phyloP scores from a whole-genome alignment of 148 eudicot species.

The Arbutus unedo region DNA sequence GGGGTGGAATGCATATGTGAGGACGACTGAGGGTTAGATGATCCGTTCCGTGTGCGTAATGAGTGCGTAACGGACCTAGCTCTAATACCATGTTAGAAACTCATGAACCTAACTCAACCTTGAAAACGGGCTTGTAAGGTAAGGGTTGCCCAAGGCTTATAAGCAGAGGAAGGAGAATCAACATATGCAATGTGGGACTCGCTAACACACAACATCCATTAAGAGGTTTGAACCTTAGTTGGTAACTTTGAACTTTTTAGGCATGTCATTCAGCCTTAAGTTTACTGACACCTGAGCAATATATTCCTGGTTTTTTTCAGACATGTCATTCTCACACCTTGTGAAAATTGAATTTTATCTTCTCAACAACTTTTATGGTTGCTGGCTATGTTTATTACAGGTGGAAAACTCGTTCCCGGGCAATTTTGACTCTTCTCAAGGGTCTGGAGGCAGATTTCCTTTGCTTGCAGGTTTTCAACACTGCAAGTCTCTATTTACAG shows the following conservation, averaged over 20 bases:
- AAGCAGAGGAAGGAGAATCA: no score
- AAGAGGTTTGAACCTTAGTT: background rate
- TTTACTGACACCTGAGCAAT: background rate
- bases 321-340: background rate
- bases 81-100: no score
- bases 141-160: no score
- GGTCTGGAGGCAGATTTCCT: conserved; percentile 66
- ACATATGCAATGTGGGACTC: no score
- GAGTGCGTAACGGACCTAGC: no score
- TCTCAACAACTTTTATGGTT: background rate
- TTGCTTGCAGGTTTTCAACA: conserved; percentile 72
- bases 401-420: conserved; percentile 91
- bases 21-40: no score
- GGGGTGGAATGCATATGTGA: no score
- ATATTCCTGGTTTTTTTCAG: background rate
- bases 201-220: background rate
- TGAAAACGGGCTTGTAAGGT: no score
- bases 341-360: conserved; percentile 2
- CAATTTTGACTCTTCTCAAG: conserved; percentile 60
- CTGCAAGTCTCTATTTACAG: conserved; percentile 10
- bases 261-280: background rate
- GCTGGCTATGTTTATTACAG: conserved; percentile 33
- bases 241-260: background rate
- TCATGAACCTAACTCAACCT: no score
- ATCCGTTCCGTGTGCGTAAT: no score